Conservation (phyloP, 148 eudicot species). For the Chenopodium formosanum region DNA sequence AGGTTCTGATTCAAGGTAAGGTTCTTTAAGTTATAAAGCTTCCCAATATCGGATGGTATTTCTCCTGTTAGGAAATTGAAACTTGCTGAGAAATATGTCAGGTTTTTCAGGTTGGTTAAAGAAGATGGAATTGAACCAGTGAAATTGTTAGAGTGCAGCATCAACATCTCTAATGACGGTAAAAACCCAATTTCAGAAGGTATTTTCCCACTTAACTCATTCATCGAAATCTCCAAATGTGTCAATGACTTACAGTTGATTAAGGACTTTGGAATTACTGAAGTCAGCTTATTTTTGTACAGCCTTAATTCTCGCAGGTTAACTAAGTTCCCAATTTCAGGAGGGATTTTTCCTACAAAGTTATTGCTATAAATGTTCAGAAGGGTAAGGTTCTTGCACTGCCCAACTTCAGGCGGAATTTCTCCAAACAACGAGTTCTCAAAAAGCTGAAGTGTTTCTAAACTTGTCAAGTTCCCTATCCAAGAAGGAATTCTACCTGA, state of each 20-base stretch:
- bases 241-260: slow-evolving; percentile 51
- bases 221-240: slow-evolving; percentile 56
- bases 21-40: slow-evolving; percentile 55
- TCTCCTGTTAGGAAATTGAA: slow-evolving; percentile 64
- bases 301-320: slow-evolving; percentile 47
- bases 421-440: slow-evolving; percentile 51
- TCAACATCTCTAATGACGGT: slow-evolving; percentile 52
- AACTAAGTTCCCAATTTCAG: slow-evolving; percentile 58
- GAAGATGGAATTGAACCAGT: slow-evolving; percentile 64
- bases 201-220: slow-evolving; percentile 55
- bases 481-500: slow-evolving; percentile 51
- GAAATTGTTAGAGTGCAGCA: slow-evolving; percentile 61
- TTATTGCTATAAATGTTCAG: slow-evolving; percentile 49
- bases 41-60: slow-evolving; percentile 69
- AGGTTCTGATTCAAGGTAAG: slow-evolving; percentile 40
- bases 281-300: slow-evolving; percentile 50
- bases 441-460: slow-evolving; percentile 50
- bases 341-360: slow-evolving; percentile 59
- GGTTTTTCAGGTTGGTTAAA: slow-evolving; percentile 50
- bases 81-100: slow-evolving; percentile 59
- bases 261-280: slow-evolving; percentile 55
- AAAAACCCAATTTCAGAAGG: slow-evolving; percentile 51
- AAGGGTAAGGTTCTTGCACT: slow-evolving; percentile 46
- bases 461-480: slow-evolving; percentile 58
- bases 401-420: slow-evolving; percentile 63